phyloP scores from a whole-genome alignment of 768 basidiomycete species.

The Sistotremastrum suecicum region DNA sequence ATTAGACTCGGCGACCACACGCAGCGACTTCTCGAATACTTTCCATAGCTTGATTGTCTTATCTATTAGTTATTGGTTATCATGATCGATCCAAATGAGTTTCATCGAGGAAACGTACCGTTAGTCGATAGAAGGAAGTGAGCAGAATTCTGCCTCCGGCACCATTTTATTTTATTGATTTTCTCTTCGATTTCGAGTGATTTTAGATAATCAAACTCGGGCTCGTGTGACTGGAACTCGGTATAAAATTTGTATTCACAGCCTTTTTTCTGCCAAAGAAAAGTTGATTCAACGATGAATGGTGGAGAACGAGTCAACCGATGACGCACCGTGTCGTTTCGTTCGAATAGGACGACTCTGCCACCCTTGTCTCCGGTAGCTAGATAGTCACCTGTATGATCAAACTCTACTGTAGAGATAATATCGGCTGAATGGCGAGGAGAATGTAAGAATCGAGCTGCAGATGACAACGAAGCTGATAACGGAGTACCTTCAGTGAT shows the following conservation, averaged over 20 bases:
- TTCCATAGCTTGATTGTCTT: slow-evolving; percentile 99
- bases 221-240: slow-evolving; percentile 98
- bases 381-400: slow-evolving; percentile 98
- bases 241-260: slow-evolving; percentile 99
- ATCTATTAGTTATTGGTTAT: slow-evolving; percentile 34
- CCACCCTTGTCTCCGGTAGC: slow-evolving; percentile 99
- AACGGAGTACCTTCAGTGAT: slow-evolving; percentile 81
- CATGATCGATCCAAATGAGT: background rate
- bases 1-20: slow-evolving; percentile 95
- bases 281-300: slow-evolving; percentile 1
- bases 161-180: slow-evolving; percentile 99
- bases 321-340: slow-evolving; percentile 79
- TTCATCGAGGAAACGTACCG: slow-evolving; percentile 35
- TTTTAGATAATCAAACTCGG: slow-evolving; percentile 99
- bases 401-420: slow-evolving; percentile 99
- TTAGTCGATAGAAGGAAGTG: slow-evolving; percentile 97
- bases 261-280: slow-evolving; percentile 73
- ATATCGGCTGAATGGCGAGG: slow-evolving; percentile 70
- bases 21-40: slow-evolving; percentile 96
- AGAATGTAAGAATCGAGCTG: slow-evolving; percentile 11
- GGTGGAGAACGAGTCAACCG: background rate
- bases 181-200: slow-evolving; percentile 99
- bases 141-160: slow-evolving; percentile 92
- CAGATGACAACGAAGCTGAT: slow-evolving; percentile 2
- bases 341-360: slow-evolving; percentile 95